These are phyloP conservation scores for Colletotrichum sp. DNA, from an alignment of 2,329 filamentous ascomycete species.

Conservation along the genomic window DNA sequence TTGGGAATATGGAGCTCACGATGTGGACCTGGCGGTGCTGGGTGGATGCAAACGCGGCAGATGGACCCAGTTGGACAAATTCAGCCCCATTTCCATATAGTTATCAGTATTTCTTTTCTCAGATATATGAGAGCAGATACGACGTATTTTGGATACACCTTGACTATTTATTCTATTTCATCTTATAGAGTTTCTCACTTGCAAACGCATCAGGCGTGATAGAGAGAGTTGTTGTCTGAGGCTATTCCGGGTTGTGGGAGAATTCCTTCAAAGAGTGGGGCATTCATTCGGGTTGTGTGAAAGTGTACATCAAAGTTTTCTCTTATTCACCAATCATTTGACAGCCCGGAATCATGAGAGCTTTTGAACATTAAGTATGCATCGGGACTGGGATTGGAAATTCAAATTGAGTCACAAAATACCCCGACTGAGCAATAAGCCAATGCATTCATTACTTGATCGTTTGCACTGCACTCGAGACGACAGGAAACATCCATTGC, in stretches of 20 bases:
- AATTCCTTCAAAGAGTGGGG: neutral
- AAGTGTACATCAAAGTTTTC: neutral
- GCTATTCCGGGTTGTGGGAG: neutral
- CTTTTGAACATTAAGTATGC: neutral
- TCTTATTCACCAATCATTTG: neutral
- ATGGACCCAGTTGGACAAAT: neutral
- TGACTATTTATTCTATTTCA: neutral
- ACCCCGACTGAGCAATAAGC: neutral
- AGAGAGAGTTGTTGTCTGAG: neutral
- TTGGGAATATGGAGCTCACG: neutral
- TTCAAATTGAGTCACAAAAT: neutral
- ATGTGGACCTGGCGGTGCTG: neutral
- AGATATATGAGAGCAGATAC: neutral
- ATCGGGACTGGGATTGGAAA: neutral
- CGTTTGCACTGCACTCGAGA: too few relatives aligned
- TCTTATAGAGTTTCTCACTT: neutral
- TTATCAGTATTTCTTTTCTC: neutral
- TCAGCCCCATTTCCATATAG: neutral
- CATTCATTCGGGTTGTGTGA: neutral
- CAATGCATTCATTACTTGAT: neutral
- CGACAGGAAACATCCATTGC: too few relatives aligned
- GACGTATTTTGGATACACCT: neutral
- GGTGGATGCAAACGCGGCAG: neutral
- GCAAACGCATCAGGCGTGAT: neutral
- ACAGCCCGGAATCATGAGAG: neutral